phyloP scores from a whole-genome alignment of 305 asterid species.

The Andrographis paniculata region DNA sequence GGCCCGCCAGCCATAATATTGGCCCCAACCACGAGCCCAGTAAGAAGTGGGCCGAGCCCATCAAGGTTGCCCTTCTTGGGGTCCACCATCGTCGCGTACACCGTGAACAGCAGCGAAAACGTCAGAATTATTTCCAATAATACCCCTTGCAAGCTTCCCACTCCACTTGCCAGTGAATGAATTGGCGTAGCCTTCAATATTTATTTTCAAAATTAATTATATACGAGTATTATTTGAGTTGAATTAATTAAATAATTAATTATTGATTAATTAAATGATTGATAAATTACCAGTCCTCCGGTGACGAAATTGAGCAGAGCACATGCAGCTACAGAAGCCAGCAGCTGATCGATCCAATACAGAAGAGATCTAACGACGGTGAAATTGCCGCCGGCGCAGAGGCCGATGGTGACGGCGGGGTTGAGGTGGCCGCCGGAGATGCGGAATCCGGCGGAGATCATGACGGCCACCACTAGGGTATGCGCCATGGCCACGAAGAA shows the following conservation, averaged over 20 bases:
- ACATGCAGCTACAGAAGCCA: slow-evolving; percentile 90
- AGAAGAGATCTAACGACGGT: slow-evolving; percentile 67
- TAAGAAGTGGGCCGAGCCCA: slow-evolving; percentile 77
- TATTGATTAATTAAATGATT: background rate
- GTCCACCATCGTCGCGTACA: slow-evolving; percentile 84
- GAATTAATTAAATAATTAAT: background rate
- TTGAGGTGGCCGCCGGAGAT: slow-evolving; percentile 91
- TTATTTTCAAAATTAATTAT: background rate
- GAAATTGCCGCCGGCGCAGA: slow-evolving; percentile 73
- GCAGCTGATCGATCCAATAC: slow-evolving; percentile 73
- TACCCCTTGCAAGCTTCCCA: slow-evolving; percentile 54
- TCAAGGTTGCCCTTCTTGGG: slow-evolving; percentile 77
- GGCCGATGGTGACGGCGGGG: slow-evolving; percentile 94
- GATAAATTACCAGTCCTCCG: slow-evolving; percentile 58
- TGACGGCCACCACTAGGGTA: slow-evolving; percentile 78
- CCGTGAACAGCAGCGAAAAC: slow-evolving; percentile 73
- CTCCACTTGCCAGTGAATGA: slow-evolving; percentile 70
- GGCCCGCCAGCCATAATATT: slow-evolving; percentile 94
- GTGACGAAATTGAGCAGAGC: slow-evolving; percentile 70
- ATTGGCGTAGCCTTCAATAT: slow-evolving; percentile 56
- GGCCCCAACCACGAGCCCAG: slow-evolving; percentile 90
- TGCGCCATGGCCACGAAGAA: slow-evolving; percentile 93
- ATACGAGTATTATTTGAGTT: no score
- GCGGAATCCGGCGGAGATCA: slow-evolving; percentile 75
- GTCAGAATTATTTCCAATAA: slow-evolving; percentile 81